phyloP scores from a whole-genome alignment of 2,329 filamentous ascomycete species.

The Teratosphaeria viscida region DNA sequence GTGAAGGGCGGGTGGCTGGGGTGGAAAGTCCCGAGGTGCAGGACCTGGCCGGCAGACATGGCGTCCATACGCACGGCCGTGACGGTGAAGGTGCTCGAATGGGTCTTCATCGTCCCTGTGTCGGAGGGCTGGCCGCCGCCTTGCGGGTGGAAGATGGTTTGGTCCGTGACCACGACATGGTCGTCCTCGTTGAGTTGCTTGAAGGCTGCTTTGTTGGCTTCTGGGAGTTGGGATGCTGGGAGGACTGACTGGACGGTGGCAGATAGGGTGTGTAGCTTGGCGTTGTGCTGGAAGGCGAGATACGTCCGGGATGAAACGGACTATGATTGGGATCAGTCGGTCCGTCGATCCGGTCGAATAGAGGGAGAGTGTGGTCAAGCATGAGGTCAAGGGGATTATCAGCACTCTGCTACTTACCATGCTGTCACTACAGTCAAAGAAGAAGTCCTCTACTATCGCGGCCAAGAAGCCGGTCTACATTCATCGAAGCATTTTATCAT shows the following conservation, averaged over 20 bases:
- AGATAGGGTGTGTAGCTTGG: neutral
- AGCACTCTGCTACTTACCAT: neutral
- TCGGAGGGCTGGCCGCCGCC: slow-evolving; percentile 66
- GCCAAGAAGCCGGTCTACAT: neutral
- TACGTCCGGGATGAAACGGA: neutral
- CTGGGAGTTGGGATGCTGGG: neutral
- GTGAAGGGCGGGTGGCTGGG: slow-evolving; percentile 4
- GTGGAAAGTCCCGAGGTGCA: slow-evolving; percentile 55
- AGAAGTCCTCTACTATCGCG: too few species aligned
- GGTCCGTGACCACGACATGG: neutral
- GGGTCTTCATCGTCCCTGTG: slow-evolving; percentile 35
- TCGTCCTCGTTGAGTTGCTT: neutral
- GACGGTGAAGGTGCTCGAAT: slow-evolving; percentile 39
- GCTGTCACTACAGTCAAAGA: neutral
- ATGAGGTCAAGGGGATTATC: too few species aligned
- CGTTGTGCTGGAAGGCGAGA: neutral
- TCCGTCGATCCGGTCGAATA: neutral
- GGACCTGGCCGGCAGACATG: slow-evolving; percentile 42
- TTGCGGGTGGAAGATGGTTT: slow-evolving; percentile 66
- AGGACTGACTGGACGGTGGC: neutral
- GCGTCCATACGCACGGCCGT: slow-evolving; percentile 47
- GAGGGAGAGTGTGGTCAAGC: too few species aligned
- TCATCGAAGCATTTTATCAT: neutral
- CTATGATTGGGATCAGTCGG: neutral
- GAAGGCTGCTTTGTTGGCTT: neutral